Evolutionary conservation across 1,284 basidiomycete species (phyloP).

Genomic region (Heterobasidion occidentale): DNA sequence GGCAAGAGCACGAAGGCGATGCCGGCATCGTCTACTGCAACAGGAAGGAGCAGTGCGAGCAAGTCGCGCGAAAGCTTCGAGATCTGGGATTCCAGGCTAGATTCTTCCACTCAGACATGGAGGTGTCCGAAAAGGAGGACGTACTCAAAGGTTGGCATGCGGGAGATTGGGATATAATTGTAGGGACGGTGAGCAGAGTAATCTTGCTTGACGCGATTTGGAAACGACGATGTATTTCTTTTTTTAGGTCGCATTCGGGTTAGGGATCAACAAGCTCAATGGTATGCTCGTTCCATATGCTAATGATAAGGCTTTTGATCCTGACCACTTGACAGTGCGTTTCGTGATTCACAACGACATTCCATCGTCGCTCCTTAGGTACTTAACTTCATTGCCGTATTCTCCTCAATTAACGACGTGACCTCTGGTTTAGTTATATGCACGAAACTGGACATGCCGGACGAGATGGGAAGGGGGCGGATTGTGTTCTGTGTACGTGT

Average conservation of each 20-base stretch:
- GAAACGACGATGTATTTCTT: slow-evolving; percentile 1
- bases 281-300: slow-evolving; percentile 29
- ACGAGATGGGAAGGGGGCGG: slow-evolving; percentile 61
- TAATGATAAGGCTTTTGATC: not conserved
- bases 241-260: slow-evolving; percentile 73
- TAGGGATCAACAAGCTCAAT: slow-evolving; percentile 94
- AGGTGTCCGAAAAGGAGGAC: slow-evolving; percentile 51
- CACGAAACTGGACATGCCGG: slow-evolving; percentile 86
- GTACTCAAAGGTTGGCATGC: slow-evolving; percentile 74
- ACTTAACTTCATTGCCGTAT: slow-evolving; percentile 8
- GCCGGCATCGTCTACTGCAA: slow-evolving; percentile 89
- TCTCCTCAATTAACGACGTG: not conserved
- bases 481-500: slow-evolving; percentile 49
- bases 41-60: slow-evolving; percentile 70
- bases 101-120: slow-evolving; percentile 86
- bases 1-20: slow-evolving; percentile 44
- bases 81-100: slow-evolving; percentile 55
- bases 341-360: slow-evolving; percentile 74
- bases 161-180: slow-evolving; percentile 74
- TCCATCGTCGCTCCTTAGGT: slow-evolving; percentile 65
- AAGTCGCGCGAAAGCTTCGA: slow-evolving; percentile 62
- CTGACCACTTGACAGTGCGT: slow-evolving; percentile 39
- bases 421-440: slow-evolving; percentile 42
- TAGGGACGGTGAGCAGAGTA: slow-evolving; percentile 65
- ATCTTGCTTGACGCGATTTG: not conserved